Percentiles rank a stretch among this genome's conserved stretches.
Conservation (phyloP, 345 rosid genomes). For the Balakata baccata region DNA sequence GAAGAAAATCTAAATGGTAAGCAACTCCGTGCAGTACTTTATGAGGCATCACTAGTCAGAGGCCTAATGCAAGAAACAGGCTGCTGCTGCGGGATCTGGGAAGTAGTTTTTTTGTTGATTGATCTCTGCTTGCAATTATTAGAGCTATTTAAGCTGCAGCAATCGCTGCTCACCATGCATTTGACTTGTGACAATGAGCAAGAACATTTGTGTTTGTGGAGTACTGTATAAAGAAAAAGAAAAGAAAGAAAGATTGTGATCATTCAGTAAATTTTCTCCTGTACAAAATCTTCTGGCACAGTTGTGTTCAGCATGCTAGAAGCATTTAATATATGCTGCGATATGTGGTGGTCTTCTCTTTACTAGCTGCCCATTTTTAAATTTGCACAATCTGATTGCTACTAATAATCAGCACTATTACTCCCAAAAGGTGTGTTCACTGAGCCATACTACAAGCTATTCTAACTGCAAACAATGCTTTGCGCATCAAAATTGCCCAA, state of each 20-base stretch:
- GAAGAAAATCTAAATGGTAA: conserved; percentile 66
- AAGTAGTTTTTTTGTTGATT: conserved; percentile 5
- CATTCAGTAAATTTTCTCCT: conserved; percentile 18
- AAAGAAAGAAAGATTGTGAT: background rate
- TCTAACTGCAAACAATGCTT: background rate
- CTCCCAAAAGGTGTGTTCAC: too few relatives aligned
- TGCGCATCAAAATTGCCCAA: too few relatives aligned
- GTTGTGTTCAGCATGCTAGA: conserved; percentile 19
- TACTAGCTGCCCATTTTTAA: background rate
- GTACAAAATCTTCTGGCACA: conserved; percentile 37
- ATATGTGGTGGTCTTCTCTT: background rate
- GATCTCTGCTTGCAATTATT: conserved; percentile 14
- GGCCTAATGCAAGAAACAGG: background rate
- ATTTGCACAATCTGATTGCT: background rate
- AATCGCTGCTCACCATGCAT: conserved; percentile 21
- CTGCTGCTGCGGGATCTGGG: background rate
- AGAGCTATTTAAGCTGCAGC: conserved; percentile 27
- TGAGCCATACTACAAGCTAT: background rate
- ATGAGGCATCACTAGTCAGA: conserved; percentile 4
- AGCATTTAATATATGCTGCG: conserved; percentile 12
- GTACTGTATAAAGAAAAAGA: conserved; percentile 2
- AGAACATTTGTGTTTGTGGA: conserved; percentile 10
- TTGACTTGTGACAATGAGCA: conserved; percentile 8
- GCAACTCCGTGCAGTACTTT: background rate
- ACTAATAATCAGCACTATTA: background rate